Percentiles rank a stretch among this genome's conserved stretches.
phyloP scores from a whole-genome alignment of 306 rosid genomes.

The Castanea sativa region DNA sequence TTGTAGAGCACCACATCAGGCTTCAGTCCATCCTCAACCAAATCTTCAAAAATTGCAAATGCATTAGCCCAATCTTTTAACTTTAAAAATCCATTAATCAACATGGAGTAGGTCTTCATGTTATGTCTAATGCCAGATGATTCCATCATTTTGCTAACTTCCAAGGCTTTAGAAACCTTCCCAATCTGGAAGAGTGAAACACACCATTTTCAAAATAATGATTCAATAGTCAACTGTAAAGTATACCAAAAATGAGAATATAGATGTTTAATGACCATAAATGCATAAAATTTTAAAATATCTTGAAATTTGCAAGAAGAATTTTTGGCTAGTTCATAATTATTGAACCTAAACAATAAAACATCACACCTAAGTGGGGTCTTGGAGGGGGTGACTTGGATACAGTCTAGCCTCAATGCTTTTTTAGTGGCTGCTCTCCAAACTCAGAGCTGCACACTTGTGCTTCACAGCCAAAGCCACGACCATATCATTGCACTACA shows the following conservation, averaged over 20 bases:
- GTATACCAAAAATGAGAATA: background rate
- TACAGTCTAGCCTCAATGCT: background rate
- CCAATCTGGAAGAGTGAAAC: conserved; percentile 62
- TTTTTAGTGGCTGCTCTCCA: background rate
- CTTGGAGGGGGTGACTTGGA: background rate
- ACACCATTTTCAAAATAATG: background rate
- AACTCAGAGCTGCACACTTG: background rate
- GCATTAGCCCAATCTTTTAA: conserved; percentile 99
- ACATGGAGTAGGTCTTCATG: conserved; percentile 95
- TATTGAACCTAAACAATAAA: background rate
- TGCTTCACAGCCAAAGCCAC: background rate
- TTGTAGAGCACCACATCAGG: conserved; percentile 90
- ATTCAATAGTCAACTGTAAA: background rate
- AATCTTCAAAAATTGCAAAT: conserved; percentile 78
- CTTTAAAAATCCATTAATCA: conserved; percentile 84
- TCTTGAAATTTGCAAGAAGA: background rate
- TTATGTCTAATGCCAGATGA: conserved; percentile 74
- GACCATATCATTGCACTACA: background rate
- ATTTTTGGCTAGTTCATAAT: background rate
- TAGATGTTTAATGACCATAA: background rate
- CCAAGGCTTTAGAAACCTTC: conserved; percentile 84
- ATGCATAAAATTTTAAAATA: background rate
- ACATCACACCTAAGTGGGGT: background rate
- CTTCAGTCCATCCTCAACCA: conserved; percentile 71
- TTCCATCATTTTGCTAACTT: conserved; percentile 75